These are phyloP conservation scores for Mycena epipterygia DNA, from an alignment of 768 basidiomycete genomes.

Conservation along the genomic window DNA sequence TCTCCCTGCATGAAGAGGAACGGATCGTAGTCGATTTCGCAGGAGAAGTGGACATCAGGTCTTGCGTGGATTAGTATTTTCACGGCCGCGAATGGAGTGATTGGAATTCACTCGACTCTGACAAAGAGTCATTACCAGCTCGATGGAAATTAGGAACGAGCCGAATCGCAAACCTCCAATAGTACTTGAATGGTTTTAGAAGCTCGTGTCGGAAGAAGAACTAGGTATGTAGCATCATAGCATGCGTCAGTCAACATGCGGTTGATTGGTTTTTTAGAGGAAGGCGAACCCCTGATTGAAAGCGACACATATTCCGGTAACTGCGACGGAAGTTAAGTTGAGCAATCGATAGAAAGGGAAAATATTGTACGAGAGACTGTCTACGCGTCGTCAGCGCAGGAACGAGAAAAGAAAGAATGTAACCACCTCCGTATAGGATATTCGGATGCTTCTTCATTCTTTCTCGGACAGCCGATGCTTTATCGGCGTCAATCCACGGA, in stretches of 20 bases:
- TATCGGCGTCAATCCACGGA: slow-evolving; percentile 77
- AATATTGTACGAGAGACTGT: slow-evolving; percentile 65
- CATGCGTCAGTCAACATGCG: no score
- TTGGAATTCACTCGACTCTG: no score
- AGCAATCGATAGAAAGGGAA: no score
- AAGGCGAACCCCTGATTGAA: slow-evolving; percentile 78
- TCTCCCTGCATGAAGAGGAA: slow-evolving; percentile 82
- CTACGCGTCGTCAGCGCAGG: slow-evolving; percentile 33
- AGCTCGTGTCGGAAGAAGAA: slow-evolving; percentile 84
- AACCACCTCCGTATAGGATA: slow-evolving; percentile 60
- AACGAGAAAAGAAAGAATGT: slow-evolving; percentile 43
- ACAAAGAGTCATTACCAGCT: no score
- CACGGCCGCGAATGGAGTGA: no score
- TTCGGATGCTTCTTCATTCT: slow-evolving; percentile 51
- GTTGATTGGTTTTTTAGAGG: no score
- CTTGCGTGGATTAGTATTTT: no score
- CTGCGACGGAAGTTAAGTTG: no score
- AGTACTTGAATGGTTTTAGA: slow-evolving; percentile 78
- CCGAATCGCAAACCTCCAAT: slow-evolving; percentile 69
- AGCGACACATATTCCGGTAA: slow-evolving; percentile 85
- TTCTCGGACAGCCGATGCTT: slow-evolving; percentile 54
- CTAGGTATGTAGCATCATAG: no score
- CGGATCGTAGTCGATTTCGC: slow-evolving; percentile 77
- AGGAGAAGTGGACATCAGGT: slow-evolving; percentile 82
- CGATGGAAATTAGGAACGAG: background rate